Base-by-base conservation (phyloP, 257 asterid species). In the Cruciata laevipes region DNA sequence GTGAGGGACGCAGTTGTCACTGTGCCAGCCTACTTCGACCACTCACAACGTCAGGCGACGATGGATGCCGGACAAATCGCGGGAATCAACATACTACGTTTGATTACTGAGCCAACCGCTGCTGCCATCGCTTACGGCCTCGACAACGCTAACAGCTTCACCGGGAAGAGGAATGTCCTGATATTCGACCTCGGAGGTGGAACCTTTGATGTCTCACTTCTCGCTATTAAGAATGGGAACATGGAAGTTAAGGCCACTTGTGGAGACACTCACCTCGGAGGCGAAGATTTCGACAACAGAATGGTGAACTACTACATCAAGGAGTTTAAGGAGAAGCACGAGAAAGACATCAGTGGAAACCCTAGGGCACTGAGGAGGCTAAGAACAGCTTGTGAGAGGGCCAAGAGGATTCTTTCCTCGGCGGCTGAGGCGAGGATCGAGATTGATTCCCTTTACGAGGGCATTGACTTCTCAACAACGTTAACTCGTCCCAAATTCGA, bases 181-280 rank as follows among this genome's bases (percentile, higher is more conserved):
- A 25, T 58, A 3, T 58, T 58, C 13, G 20, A 58, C 13, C 37
- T 58, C 2, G 63, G 37, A 3, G 63, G 63, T 10, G 63, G 63
- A 24, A 58, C 63, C 9, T 58, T 58, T 25, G 63, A 58, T 58
- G 37, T 58, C 63, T 58, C 63, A 25, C 7, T 58, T 11, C 63
- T 58, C 7, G 1, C 63, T 0, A 58, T 58, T 25, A 24, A 25
- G 24, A 24, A 27, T 10, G 63, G 63, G 5, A 58, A 58, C 0
- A 58, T 58, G 30, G 63, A 58, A 12, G 63, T 58, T 1, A 58
- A 58, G n/a, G 63, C 63, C 16, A 58, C 63, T 3, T 9, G n/a
- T 25, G 63, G 63, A 10, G 63, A 58, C 7, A 58, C 63, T 58
- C 63, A 58, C 9, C 38, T 58, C 2, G 63, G 63, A 10, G 63